Evolutionary conservation across 176 grass and related monocot genomes (phyloP).

Genomic region (Chloris gayana): DNA sequence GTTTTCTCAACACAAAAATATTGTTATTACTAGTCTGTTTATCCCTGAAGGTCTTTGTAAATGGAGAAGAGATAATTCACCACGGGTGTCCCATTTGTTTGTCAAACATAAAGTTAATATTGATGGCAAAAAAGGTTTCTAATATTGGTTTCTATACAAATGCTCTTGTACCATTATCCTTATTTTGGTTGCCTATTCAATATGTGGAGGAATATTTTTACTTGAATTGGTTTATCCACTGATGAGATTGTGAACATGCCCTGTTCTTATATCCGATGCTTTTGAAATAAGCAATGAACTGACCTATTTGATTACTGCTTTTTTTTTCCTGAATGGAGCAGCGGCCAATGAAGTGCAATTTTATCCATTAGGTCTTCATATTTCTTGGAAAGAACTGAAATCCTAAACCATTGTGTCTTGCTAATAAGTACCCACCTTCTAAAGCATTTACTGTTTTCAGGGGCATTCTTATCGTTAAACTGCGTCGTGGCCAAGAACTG

Average conservation of each 20-base stretch:
- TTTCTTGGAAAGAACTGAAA: neutral
- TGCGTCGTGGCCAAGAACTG: slow-evolving; percentile 89
- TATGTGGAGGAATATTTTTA: neutral
- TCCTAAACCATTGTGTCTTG: neutral
- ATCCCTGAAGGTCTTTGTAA: neutral
- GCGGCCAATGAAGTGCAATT: neutral
- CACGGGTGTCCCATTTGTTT: neutral
- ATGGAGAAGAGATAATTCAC: neutral
- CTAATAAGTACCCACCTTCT: slow-evolving; percentile 8
- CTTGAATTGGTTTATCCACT: neutral
- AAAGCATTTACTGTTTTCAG: slow-evolving; percentile 44
- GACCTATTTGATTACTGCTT: neutral
- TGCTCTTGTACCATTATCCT: neutral
- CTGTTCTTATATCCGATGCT: neutral
- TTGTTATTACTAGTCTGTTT: neutral
- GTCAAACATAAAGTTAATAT: neutral
- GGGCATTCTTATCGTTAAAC: slow-evolving; percentile 91
- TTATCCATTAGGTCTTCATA: neutral
- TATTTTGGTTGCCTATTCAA: neutral
- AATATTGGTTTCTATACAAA: neutral
- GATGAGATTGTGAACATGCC: neutral
- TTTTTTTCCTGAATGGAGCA: neutral
- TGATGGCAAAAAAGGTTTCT: neutral
- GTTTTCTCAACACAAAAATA: neutral
- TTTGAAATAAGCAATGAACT: neutral